Evolutionary conservation across 768 basidiomycete genomes (phyloP).

Genomic region (Naganishia vaughanmartiniae): DNA sequence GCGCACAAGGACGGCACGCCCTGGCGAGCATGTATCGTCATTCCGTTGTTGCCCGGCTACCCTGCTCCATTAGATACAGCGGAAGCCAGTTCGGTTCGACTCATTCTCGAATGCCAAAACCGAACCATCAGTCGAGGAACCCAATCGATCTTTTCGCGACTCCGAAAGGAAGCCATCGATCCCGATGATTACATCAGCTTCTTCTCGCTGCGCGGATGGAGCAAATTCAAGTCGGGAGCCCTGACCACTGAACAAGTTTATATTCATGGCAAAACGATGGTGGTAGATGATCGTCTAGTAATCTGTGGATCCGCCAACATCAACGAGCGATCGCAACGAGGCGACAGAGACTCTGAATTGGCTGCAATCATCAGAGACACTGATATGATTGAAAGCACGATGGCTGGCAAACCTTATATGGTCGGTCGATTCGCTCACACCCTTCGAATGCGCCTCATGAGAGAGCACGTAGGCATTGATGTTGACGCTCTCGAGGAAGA

Average conservation of each 20-base stretch:
- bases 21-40: conserved; percentile 85
- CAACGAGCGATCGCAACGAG: conserved; percentile 92
- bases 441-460: conserved; percentile 87
- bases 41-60: conserved; percentile 90
- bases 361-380: conserved; percentile 92
- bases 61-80: conserved; percentile 86
- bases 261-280: conserved; percentile 77
- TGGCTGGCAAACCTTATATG: conserved; percentile 91
- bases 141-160: conserved; percentile 80
- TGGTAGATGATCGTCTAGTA: conserved; percentile 80
- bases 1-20: conserved; percentile 75
- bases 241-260: conserved; percentile 92
- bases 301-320: conserved; percentile 75
- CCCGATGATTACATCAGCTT: conserved; percentile 88
- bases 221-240: conserved; percentile 74
- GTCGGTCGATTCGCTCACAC: conserved; percentile 97
- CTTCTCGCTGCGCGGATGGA: conserved; percentile 91
- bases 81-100: conserved; percentile 90
- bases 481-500: conserved; percentile 83
- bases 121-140: conserved; percentile 82
- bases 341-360: conserved; percentile 94
- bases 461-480: conserved; percentile 92
- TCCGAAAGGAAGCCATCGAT: conserved; percentile 83
- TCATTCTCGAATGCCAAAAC: conserved; percentile 94
- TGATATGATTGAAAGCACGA: conserved; percentile 89